Conservation (phyloP, 768 basidiomycete species). For the Holtermanniella nyarrowii region DNA sequence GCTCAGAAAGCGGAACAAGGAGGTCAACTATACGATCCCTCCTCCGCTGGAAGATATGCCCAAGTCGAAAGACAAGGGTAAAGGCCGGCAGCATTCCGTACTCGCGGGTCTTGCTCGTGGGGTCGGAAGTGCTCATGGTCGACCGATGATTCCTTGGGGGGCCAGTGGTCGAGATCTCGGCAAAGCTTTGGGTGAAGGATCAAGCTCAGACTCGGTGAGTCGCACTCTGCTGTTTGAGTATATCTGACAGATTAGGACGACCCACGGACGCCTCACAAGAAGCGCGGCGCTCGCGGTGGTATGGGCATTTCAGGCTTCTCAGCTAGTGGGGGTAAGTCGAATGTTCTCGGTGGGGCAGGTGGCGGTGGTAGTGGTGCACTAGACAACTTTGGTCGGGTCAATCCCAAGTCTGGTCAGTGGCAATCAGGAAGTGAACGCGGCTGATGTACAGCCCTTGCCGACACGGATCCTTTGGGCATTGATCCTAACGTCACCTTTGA, state of each 20-base stretch:
- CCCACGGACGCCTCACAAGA: conserved; percentile 14
- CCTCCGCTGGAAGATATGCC: conserved; percentile 15
- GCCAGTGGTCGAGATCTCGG: conserved; percentile 25
- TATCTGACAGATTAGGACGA: conserved; percentile 22
- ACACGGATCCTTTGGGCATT: conserved; percentile 89
- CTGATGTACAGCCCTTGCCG: conserved; percentile 59
- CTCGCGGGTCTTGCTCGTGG: conserved; percentile 13
- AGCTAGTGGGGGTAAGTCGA: conserved; percentile 47
- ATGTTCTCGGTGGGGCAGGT: conserved; percentile 65
- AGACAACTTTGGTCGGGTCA: conserved; percentile 13
- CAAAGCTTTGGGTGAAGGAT: conserved; percentile 31
- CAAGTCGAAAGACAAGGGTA: conserved; percentile 11
- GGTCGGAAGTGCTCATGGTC: conserved; percentile 12
- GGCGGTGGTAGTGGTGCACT: conserved; percentile 30
- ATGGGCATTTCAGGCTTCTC: conserved; percentile 19
- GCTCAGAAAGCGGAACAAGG: conserved; percentile 8
- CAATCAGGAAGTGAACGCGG: conserved; percentile 2
- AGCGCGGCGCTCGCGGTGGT: conserved; percentile 43
- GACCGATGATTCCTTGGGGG: conserved; percentile 17
- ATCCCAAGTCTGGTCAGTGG: conserved; percentile 18
- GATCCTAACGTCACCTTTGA: conserved; percentile 91
- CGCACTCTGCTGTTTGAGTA: background rate
- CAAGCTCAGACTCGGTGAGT: conserved; percentile 28
- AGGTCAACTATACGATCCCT: conserved; percentile 26
- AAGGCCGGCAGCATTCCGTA: conserved; percentile 12